A percentile compares a stretch with the other conserved stretches of the same genome.
phyloP scores from a whole-genome alignment of 169 alveolate species.

The Theileria parva region DNA sequence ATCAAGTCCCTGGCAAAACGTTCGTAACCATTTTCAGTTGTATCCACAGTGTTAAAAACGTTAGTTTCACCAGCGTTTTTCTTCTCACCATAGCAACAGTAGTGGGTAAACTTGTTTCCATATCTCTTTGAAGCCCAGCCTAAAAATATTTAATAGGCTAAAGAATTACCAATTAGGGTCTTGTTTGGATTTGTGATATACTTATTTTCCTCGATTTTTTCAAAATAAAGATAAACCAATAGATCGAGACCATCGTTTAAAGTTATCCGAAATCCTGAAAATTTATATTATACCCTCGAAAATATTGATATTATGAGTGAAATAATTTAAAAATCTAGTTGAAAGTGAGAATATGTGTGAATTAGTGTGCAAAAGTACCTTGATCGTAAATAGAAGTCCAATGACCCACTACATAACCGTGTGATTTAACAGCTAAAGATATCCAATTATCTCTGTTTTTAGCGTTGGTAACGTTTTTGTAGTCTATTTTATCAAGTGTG shows the following conservation, averaged over 20 bases:
- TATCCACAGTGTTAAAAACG: constrained; percentile 23
- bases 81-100: constrained; percentile 40
- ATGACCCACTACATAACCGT: constrained; percentile 28
- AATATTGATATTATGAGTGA: not conserved
- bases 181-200: constrained; percentile 41
- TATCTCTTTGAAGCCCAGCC: constrained; percentile 46
- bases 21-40: constrained; percentile 24
- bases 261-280: constrained; percentile 38
- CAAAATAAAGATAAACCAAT: constrained; percentile 40
- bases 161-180: constrained; percentile 24
- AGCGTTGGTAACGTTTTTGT: not conserved
- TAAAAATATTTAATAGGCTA: not conserved
- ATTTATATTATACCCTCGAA: not conserved
- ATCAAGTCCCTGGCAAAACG: constrained; percentile 26
- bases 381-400: constrained; percentile 65
- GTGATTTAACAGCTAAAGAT: constrained; percentile 51
- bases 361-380: constrained; percentile 29
- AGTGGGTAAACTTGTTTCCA: not conserved
- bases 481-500: constrained; percentile 29
- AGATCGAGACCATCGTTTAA: constrained; percentile 18
- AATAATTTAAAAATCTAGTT: not conserved
- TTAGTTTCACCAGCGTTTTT: constrained; percentile 1
- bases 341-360: not conserved
- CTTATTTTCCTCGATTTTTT: constrained; percentile 29
- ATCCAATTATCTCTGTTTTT: constrained; percentile 29